Percentiles rank a stretch among this genome's conserved stretches.
phyloP scores from a whole-genome alignment of 2,329 filamentous ascomycete genomes.

The Pseudocercospora cruenta region DNA sequence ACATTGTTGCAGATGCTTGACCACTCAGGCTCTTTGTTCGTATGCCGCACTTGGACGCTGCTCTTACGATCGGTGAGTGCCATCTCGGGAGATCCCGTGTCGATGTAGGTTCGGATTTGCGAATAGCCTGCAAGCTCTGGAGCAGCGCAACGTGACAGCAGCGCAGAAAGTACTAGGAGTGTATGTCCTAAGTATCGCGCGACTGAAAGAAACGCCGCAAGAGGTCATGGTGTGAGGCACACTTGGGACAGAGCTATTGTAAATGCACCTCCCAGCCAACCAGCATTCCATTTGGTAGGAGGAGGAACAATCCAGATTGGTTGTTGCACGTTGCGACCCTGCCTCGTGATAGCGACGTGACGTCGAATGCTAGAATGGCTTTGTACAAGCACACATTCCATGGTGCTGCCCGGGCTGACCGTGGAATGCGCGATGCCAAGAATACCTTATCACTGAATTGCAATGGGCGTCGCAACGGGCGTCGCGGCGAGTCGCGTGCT shows the following conservation, averaged over 20 bases:
- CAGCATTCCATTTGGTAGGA: conserved; percentile 33
- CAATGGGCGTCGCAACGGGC: neutral
- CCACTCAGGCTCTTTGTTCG: conserved; percentile 58
- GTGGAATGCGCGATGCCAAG: conserved; percentile 23
- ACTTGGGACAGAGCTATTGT: conserved; percentile 32
- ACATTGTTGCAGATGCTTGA: conserved; percentile 63
- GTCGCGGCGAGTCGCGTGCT: neutral
- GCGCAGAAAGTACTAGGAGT: neutral
- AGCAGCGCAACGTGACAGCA: neutral
- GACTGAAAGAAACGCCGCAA: conserved; percentile 23
- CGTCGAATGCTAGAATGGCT: conserved; percentile 28
- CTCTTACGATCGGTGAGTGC: conserved; percentile 26
- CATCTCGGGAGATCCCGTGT: conserved; percentile 22
- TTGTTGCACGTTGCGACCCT: conserved; percentile 17
- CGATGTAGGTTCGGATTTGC: neutral
- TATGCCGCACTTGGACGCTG: conserved; percentile 46
- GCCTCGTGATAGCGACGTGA: conserved; percentile 21
- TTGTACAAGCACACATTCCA: conserved; percentile 30
- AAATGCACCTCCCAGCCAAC: conserved; percentile 24
- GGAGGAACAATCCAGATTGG: conserved; percentile 28
- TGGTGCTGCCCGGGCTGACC: conserved; percentile 14
- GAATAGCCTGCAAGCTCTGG: neutral
- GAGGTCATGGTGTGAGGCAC: conserved; percentile 16
- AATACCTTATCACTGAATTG: neutral
- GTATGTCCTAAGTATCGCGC: conserved; percentile 8